A percentile compares a stretch with the other conserved stretches of the same genome.
These are phyloP conservation scores for Suillus decipiens DNA, from an alignment of 768 basidiomycete species.

Conservation along the genomic window DNA sequence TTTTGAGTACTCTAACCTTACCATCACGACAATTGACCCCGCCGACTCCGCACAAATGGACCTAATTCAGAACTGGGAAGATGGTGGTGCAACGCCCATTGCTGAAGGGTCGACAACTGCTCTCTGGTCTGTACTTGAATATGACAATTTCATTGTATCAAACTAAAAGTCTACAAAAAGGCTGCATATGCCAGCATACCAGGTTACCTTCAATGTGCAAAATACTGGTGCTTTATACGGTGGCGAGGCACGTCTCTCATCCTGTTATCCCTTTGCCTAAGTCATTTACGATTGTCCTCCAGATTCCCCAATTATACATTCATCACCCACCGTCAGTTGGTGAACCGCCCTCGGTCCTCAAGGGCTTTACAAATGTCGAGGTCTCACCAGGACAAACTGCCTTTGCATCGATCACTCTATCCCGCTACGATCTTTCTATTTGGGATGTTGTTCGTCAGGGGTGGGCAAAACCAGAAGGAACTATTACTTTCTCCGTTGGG, in stretches of 20 bases:
- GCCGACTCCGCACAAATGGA: conserved; percentile 33
- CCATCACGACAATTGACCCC: conserved; percentile 42
- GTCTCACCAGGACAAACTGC: conserved; percentile 48
- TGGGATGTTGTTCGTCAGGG: conserved; percentile 78
- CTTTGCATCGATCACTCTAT: conserved; percentile 55
- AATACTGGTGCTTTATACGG: conserved; percentile 68
- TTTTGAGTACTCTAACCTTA: conserved; percentile 69
- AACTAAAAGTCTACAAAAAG: conserved; percentile 28
- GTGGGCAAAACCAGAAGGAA: conserved; percentile 71
- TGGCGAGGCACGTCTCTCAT: conserved; percentile 45
- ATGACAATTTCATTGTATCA: background rate
- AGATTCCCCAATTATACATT: conserved; percentile 78
- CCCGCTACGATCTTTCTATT: conserved; percentile 69
- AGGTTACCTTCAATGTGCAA: conserved; percentile 61
- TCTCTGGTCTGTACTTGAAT: conserved; percentile 45
- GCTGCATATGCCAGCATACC: conserved; percentile 67
- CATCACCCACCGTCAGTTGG: conserved; percentile 61
- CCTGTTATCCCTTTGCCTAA: background rate
- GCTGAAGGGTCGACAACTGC: conserved; percentile 62
- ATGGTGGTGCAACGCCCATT: conserved; percentile 54
- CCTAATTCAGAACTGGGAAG: conserved; percentile 54
- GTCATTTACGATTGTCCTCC: conserved; percentile 6
- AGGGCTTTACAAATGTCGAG: conserved; percentile 66
- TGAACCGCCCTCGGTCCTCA: conserved; percentile 72
- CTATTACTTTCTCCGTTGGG: conserved; percentile 63